These are phyloP conservation scores for Botrytis sinoallii DNA, from an alignment of 2,329 filamentous ascomycete species.

Conservation along the genomic window DNA sequence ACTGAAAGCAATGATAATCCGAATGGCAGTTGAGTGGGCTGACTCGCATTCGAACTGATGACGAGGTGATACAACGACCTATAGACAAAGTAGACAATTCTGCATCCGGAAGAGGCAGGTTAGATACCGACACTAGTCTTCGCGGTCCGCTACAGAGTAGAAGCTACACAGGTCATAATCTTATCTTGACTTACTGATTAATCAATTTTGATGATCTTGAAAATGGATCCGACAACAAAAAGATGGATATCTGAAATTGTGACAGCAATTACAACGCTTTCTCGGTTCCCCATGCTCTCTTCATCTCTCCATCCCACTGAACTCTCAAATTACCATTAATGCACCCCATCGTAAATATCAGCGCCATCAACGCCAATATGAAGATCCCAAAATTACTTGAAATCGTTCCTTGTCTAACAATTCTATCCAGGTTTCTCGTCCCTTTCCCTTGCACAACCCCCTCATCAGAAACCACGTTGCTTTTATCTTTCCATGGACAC, in stretches of 20 bases:
- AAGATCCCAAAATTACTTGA: constrained; percentile 28
- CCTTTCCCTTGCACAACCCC: constrained; percentile 29
- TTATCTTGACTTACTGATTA: background rate
- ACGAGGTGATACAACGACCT: background rate
- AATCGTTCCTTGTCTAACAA: constrained; percentile 23
- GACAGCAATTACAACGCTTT: background rate
- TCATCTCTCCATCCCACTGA: constrained; percentile 27
- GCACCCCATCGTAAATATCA: constrained; percentile 23
- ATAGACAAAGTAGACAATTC: background rate
- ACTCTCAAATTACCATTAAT: constrained; percentile 27
- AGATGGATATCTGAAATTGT: background rate
- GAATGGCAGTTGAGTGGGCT: background rate
- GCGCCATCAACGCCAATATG: constrained; percentile 23
- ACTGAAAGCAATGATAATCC: background rate
- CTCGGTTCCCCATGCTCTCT: constrained; percentile 27
- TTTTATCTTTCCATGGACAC: constrained; percentile 29
- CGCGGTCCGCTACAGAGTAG: too few relatives aligned
- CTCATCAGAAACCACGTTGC: constrained; percentile 21
- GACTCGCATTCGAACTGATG: background rate
- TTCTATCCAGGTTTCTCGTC: constrained; percentile 29
- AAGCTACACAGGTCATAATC: background rate
- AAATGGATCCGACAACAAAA: background rate
- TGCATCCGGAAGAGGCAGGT: background rate
- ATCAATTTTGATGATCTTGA: background rate
- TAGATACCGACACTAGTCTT: background rate